These are phyloP conservation scores for Catharanthus roseus DNA, from an alignment of 257 asterid species.

Conservation along the genomic window DNA sequence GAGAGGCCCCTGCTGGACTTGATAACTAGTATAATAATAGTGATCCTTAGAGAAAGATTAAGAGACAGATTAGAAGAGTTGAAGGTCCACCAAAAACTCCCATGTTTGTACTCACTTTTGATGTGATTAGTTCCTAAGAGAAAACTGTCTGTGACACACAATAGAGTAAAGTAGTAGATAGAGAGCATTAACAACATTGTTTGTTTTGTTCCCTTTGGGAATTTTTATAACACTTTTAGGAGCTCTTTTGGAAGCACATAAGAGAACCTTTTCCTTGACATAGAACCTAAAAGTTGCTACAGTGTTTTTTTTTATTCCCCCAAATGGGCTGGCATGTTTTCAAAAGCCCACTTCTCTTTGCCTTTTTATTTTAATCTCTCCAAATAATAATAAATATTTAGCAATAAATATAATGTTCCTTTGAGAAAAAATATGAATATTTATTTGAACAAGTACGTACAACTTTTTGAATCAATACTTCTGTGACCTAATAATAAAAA, in stretches of 20 bases:
- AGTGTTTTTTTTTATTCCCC: background rate
- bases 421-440: no score
- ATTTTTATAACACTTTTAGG: background rate
- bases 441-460: no score
- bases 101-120: slow-evolving; percentile 5
- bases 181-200: slow-evolving; percentile 1
- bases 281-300: slow-evolving; percentile 11
- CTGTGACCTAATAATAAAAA: no score
- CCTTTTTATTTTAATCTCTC: background rate
- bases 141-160: slow-evolving; percentile 3
- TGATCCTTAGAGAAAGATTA: background rate
- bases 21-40: no score
- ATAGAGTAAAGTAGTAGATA: no score
- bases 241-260: slow-evolving; percentile 10
- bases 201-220: no score
- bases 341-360: background rate
- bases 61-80: slow-evolving; percentile 8
- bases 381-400: background rate
- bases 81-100: slow-evolving; percentile 10
- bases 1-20: no score
- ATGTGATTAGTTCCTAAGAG: background rate
- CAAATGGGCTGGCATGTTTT: slow-evolving; percentile 11
- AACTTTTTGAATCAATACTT: no score
- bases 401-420: no score
- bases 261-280: slow-evolving; percentile 12